Evolutionary conservation across 768 basidiomycete genomes (phyloP), one percentile per base, ranked within the genome.

Genomic region (Psilocybe subaeruginosa): DNA sequence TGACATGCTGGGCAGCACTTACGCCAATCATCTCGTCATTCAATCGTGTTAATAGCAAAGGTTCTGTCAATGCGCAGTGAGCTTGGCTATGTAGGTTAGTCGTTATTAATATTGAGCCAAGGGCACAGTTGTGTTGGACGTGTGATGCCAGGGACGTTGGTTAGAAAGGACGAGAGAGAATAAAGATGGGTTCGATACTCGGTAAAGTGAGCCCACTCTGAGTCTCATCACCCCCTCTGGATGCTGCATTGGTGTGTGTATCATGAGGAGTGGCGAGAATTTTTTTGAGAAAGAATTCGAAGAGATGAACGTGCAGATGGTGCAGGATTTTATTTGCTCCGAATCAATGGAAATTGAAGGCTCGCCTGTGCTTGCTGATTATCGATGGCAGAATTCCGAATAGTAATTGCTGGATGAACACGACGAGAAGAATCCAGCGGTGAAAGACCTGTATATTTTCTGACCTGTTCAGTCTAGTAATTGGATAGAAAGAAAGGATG

Each of bases 351-450:
- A 19, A 16, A 16, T 16, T 46, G 16, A 12, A 46, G 45, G 45
- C 16, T 46, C 8, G 16, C 19, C 16, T 9, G 45, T 16, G 45
- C 9, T 46, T 19, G 41, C 19, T 53, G 51, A 53, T 53, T 53
- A 53, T 53, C 51, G 51, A 53, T 53, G 51, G 51, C 51, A 35
- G 51, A 16, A 33, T 53, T n/a, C 7, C 16, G 51, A 7, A 31
- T 51, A 23, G 1, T 23, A 9, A 49, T 29, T 31, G 27, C 27
- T 31, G 16, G 49, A 31, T 16, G 23, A 29, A 4, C 23, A 51
- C 9, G 31, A 14, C 5, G 16, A 8, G 27, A 31, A 11, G 49
- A 8, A 8, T n/a, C 27, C 11, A 31, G 27, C 9, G 11, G 14
- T 7, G 7, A 43, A 12, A 43, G 6, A 7, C 33, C 11, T 35